Evolutionary conservation across 73 alveolate genomes (phyloP).

Genomic region (Paramecium octaurelia): DNA sequence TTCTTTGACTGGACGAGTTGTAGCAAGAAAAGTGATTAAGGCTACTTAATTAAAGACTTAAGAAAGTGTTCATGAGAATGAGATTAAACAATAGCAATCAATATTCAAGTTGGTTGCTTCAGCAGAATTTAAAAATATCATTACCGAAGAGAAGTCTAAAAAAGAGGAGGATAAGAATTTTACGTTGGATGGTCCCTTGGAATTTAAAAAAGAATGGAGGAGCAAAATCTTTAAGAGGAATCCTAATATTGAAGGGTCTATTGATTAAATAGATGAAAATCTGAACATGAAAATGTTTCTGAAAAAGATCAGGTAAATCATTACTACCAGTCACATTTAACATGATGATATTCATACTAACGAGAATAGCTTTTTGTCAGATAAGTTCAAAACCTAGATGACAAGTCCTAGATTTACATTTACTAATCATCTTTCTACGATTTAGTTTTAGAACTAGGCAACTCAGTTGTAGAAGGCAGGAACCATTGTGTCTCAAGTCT

Average conservation of each 20-base stretch:
- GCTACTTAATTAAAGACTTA: background rate
- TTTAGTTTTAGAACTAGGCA: background rate
- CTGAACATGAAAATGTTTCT: background rate
- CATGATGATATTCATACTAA: background rate
- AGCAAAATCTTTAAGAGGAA: background rate
- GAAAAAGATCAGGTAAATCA: background rate
- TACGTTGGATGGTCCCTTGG: background rate
- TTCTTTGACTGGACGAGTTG: background rate
- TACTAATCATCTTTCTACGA: background rate
- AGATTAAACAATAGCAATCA: background rate
- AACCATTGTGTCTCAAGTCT: background rate
- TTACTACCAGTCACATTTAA: background rate
- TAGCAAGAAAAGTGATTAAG: background rate
- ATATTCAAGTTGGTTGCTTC: conserved; percentile 10
- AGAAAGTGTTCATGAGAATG: background rate
- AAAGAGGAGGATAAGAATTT: background rate
- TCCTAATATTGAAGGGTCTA: background rate
- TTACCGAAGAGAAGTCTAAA: background rate
- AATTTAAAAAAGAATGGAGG: background rate
- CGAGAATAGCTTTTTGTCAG: conserved; percentile 20
- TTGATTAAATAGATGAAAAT: background rate
- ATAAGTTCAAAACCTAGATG: background rate
- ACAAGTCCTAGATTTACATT: conserved; percentile 4
- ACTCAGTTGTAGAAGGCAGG: background rate
- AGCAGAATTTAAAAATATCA: background rate